Evolutionary conservation across 2,329 filamentous ascomycete species (phyloP), one percentile per base, ranked within the genome.

Genomic region (Penicillium sp.): DNA sequence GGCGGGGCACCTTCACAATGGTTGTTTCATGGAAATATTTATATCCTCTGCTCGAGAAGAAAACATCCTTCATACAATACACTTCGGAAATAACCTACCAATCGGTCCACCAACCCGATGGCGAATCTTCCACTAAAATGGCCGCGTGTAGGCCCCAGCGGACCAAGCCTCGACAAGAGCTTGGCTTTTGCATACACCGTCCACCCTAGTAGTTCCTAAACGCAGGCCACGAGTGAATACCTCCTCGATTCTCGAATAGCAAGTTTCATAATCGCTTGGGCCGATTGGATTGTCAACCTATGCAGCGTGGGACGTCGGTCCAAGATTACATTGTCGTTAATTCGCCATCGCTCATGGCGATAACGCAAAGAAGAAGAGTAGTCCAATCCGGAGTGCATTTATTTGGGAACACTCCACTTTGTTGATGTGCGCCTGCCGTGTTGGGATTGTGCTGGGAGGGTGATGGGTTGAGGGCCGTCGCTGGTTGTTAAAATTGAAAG

Each of bases 91-190:
- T 10, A 10, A 10, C 10, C 9, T 22, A 35, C 28, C 10, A 51
- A 35, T 51, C 49, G 19, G 10, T 35, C 17, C 30, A 35, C n/a
- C 28, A 10, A 13, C 24, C 44, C 49, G 49, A 51, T 51, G 49
- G 30, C 49, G 49, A 51, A 35, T 51, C 12, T 19, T 51, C 28
- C 28, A 35, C 49, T 35, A 51, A 51, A 51, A 51, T 51, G 49
- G 28, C 30, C 35, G 28, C 19, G 4, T 22, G 49, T 51, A 19
- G 49, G 8, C 17, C 28, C 30, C 10, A 9, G 30, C n/a, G 49
- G 10, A n/a, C 49, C 28, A 51, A 51, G 49, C 9, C 17, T 51
- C 30, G n/a, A 13, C 5, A 1, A 9, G n/a, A n/a, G n/a, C 49
- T 35, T 51, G 49, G 49, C 49, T 6, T n/a, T 19, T 4, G 26